Percentiles rank a stretch among this genome's conserved stretches.
Evolutionary conservation across 2,329 filamentous ascomycete genomes (phyloP).

Genomic region (Colletotrichum cuscutae): DNA sequence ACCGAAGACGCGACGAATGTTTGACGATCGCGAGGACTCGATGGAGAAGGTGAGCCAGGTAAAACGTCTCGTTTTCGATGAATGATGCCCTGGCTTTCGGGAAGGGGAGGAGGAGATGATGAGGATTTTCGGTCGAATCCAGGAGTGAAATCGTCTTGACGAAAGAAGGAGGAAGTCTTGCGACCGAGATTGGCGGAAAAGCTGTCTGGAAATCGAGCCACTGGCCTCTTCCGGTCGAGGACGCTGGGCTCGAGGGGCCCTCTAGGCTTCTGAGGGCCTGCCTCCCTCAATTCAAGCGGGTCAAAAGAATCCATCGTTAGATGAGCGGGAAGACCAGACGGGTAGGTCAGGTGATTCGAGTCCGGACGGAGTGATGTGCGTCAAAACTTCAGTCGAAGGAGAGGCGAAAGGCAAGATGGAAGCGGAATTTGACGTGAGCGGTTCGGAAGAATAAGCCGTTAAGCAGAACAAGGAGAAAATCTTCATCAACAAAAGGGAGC

Average conservation of each 20-base stretch:
- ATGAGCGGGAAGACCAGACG: neutral
- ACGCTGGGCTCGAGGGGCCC: conserved; percentile 30
- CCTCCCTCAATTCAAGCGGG: neutral
- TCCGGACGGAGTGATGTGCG: neutral
- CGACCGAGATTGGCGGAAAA: conserved; percentile 33
- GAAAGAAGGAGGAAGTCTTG: conserved; percentile 6
- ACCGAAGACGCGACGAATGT: conserved; percentile 19
- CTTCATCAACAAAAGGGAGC: neutral
- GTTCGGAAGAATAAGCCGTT: neutral
- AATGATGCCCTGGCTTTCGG: conserved; percentile 15
- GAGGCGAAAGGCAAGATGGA: neutral
- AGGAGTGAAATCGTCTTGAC: conserved; percentile 1
- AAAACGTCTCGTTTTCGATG: conserved; percentile 23
- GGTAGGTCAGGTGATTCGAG: neutral
- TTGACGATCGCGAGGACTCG: conserved; percentile 13
- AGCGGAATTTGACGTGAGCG: neutral
- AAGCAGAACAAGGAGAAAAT: neutral
- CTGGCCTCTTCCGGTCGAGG: conserved; percentile 31
- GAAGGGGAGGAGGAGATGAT: neutral
- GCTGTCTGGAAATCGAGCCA: conserved; percentile 23
- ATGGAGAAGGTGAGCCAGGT: neutral
- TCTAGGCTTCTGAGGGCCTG: neutral
- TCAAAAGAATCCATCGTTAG: conserved; percentile 4
- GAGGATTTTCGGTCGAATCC: neutral
- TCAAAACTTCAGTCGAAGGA: neutral